Evolutionary conservation across 2,329 filamentous ascomycete species (phyloP).

Genomic region (Alternaria burnsii): DNA sequence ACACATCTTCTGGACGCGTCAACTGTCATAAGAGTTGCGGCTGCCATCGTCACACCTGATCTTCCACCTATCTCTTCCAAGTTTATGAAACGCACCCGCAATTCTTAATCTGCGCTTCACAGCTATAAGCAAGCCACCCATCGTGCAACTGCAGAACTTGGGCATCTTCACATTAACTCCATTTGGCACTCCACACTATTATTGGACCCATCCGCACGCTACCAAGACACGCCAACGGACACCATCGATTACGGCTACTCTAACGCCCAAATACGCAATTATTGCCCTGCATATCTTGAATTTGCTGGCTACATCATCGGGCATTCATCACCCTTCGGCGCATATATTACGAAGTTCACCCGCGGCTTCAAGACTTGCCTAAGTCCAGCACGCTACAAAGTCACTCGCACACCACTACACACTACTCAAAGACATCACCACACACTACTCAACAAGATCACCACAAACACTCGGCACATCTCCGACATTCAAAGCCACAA

Average conservation of each 20-base stretch:
- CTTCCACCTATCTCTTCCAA: background rate
- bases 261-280: slow-evolving; percentile 29
- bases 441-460: background rate
- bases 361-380: slow-evolving; percentile 3
- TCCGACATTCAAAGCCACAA: slow-evolving; percentile 30
- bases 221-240: slow-evolving; percentile 35
- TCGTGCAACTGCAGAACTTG: slow-evolving; percentile 4
- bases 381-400: slow-evolving; percentile 8
- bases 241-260: slow-evolving; percentile 28
- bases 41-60: slow-evolving; percentile 7
- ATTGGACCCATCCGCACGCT: slow-evolving; percentile 30
- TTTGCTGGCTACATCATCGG: slow-evolving; percentile 40
- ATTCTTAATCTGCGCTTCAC: background rate
- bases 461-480: background rate
- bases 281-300: slow-evolving; percentile 34
- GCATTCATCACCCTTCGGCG: slow-evolving; percentile 30
- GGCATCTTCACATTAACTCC: slow-evolving; percentile 8
- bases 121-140: slow-evolving; percentile 12
- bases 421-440: slow-evolving; percentile 2
- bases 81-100: background rate
- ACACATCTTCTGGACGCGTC: slow-evolving; percentile 16
- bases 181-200: slow-evolving; percentile 10
- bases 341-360: slow-evolving; percentile 35
- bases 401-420: slow-evolving; percentile 1
- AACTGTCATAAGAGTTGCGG: slow-evolving; percentile 15